Evolutionary conservation across 306 rosid species (phyloP), one percentile per base, ranked within the genome.

Genomic region (Prunus mume): DNA sequence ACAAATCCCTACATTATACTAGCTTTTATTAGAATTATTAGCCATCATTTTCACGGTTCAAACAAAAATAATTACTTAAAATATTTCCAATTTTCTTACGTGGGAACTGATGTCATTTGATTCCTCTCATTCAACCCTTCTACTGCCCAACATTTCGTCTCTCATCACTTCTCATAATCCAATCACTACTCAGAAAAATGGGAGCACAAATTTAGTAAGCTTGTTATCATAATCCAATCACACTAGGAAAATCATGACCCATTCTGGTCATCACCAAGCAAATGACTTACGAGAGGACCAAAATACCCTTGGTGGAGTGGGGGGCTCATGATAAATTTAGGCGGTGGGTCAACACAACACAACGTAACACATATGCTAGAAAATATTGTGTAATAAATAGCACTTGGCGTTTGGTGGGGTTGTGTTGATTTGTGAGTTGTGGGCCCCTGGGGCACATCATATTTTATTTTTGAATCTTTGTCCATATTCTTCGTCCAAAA

Each of bases 181-280:
- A 49, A 49, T 49, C 18, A 49, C 54, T 12, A 49, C 19, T 15
- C 19, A 49, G 1, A 41, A 18, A 63, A 15, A 63, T 3, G 20
- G 68, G 12, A 63, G 18, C 38, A 25, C 30, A 58, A 76, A 30
- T 13, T 65, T 43, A 47, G 4, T 7, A 68, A 77, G 19, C 43
- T 15, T 34, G 72, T 63, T 64, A 89, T 81, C 68, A 81, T 87
- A 81, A 75, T 83, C 81, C 77, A 81, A 83, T 87, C 74, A 81
- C 77, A 79, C 32, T 12, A 19, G 1, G 1, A 46, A 32, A 51
- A 20, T 38, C 43, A 7, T 38, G 43, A 38, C 43, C 43, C 9
- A 38, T 38, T 38, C 43, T 38, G 9, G 1, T 71, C 65, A 74
- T 9, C 65, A 72, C 38, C 20, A 61, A 6, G 11, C 30, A n/a